Base-by-base conservation (phyloP, 768 basidiomycete genomes). In the Boletus barrowsii region DNA sequence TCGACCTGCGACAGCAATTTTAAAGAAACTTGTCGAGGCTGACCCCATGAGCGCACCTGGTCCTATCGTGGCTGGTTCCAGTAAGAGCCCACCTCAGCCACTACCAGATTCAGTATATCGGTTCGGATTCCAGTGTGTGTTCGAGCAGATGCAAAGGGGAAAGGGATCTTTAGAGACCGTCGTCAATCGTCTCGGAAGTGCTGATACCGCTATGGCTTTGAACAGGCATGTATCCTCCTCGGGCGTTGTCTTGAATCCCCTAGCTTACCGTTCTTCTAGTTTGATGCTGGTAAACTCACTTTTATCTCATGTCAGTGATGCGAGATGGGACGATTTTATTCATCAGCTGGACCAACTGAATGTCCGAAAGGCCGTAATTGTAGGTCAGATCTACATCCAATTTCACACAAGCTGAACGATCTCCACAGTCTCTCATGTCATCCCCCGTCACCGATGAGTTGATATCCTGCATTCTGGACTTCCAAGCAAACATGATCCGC, bases 271-370 rank as follows among this genome's bases (percentile, higher is more conserved):
- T 39, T 36, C 47, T 52, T 57, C 42, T 60, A 92, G 91, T 58
- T 85, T 96, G 83, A 91, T 89, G 84, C 74, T 96, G 61, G 89
- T 96, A 62, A 93, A 94, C 65, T 90, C 91, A 9, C 75, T 95
- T 10, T 68, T 95, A 53, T 79, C 86, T 9, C 87, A 92, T 62
- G 89, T 84, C n/a, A 86, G 78, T 44, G 90, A 93, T 63, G 70
- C 72, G 2, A 78, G 83, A 55, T 93, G 90, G 88, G 84, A 88
- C 46, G 84, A 87, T 58, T 89, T 94, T 65, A 84, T 87, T 47
- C 72, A 76, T 22, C 84, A 89, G 51, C 71, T 93, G 8, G 90
- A 94, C 62, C 77, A 79, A 44, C 67, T 93, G 49, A 90, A 88
- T 61, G 84, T 91, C 26, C 81, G 87, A 51, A 90, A 86, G 68